These are phyloP conservation scores for Magnaporthales sp. DNA, from an alignment of 2,329 filamentous ascomycete genomes.

Conservation along the genomic window DNA sequence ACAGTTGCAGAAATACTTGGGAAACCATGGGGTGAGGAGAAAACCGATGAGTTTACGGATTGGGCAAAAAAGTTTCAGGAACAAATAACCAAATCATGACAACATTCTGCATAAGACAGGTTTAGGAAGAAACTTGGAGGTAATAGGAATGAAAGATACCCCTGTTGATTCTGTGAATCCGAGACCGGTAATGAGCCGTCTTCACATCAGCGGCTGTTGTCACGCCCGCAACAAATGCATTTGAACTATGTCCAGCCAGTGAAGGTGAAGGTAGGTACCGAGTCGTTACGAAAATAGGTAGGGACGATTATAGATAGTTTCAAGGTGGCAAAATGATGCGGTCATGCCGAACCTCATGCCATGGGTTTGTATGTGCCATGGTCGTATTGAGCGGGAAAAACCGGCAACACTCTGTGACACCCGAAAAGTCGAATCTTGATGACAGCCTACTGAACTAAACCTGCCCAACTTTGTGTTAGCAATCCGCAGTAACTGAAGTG, in stretches of 20 bases:
- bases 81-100: constrained; percentile 4
- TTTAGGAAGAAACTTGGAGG: not conserved
- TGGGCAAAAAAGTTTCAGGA: constrained; percentile 57
- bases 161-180: not conserved
- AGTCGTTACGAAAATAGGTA: not conserved
- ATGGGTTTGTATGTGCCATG: not conserved
- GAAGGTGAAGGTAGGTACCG: not conserved
- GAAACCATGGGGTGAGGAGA: constrained; percentile 48
- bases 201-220: not conserved
- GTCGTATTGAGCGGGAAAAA: not conserved
- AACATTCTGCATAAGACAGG: not conserved
- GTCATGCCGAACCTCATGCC: not conserved
- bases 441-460: not conserved
- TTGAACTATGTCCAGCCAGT: not conserved
- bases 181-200: not conserved
- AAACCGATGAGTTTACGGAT: constrained; percentile 66
- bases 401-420: not conserved
- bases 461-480: not conserved
- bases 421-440: not conserved
- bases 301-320: not conserved
- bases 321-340: not conserved
- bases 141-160: not conserved
- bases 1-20: constrained; percentile 45
- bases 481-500: not conserved
- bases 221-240: not conserved